Evolutionary conservation across 176 grass and related monocot species (phyloP).

Genomic region (Guadua angustifolia): DNA sequence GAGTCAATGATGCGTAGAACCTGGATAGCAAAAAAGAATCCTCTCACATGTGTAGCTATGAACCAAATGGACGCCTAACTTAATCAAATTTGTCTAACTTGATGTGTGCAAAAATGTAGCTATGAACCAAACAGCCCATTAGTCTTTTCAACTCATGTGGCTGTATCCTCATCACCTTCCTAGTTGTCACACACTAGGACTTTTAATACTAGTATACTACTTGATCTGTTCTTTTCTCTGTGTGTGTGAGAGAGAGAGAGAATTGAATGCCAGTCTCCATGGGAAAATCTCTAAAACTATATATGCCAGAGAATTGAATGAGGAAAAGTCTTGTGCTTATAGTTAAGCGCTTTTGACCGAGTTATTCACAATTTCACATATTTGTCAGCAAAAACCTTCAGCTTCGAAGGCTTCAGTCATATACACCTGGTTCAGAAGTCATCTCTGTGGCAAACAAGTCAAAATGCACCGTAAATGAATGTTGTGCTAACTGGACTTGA

Average conservation of each 20-base stretch:
- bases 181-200: slow-evolving; percentile 46
- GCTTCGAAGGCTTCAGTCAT: slow-evolving; percentile 22
- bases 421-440: slow-evolving; percentile 22
- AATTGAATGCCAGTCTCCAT: background rate
- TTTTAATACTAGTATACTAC: slow-evolving; percentile 26
- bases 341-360: background rate
- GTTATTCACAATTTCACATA: background rate
- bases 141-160: slow-evolving; percentile 12
- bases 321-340: slow-evolving; percentile 10
- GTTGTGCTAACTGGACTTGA: background rate
- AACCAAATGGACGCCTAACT: no score
- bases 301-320: background rate
- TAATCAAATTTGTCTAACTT: no score
- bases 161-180: slow-evolving; percentile 27
- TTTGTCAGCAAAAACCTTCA: background rate
- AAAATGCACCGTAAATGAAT: background rate
- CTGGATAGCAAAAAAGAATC: no score
- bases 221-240: background rate
- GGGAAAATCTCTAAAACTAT: background rate
- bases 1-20: no score
- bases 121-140: no score
- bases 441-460: slow-evolving; percentile 11
- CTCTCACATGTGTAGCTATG: no score
- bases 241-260: background rate
- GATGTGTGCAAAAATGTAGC: no score